Evolutionary conservation across 306 rosid species (phyloP).

Genomic region (Gastrolobium villosum): DNA sequence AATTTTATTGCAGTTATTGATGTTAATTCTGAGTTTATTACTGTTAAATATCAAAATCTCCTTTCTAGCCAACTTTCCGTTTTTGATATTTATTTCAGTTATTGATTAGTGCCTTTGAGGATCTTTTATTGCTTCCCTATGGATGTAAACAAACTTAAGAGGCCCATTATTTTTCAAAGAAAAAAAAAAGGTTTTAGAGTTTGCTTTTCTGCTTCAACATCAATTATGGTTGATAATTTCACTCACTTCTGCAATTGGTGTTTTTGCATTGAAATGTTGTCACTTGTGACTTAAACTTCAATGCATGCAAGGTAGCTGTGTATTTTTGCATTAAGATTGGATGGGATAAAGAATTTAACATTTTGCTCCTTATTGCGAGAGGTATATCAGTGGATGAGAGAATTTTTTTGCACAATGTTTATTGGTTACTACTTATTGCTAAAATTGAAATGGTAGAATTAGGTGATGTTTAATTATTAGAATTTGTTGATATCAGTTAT

Average conservation of each 20-base stretch:
- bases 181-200: not conserved
- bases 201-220: not conserved
- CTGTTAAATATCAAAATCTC: too few relatives aligned
- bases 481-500: not conserved
- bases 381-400: not conserved
- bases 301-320: slow-evolving; percentile 1
- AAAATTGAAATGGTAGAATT: slow-evolving; percentile 14
- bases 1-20: too few relatives aligned
- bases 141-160: too few relatives aligned
- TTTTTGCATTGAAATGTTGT: not conserved
- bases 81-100: too few relatives aligned
- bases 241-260: not conserved
- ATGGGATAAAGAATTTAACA: not conserved
- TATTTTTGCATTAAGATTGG: not conserved
- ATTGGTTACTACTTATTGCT: not conserved
- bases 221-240: not conserved
- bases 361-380: slow-evolving; percentile 12
- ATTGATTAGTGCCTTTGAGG: too few relatives aligned
- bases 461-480: slow-evolving; percentile 9
- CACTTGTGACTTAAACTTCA: not conserved
- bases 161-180: too few relatives aligned
- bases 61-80: too few relatives aligned
- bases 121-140: too few relatives aligned
- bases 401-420: not conserved
- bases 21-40: too few relatives aligned